phyloP scores from a whole-genome alignment of 179 eudicot genomes.

The Pouteria campechiana region DNA sequence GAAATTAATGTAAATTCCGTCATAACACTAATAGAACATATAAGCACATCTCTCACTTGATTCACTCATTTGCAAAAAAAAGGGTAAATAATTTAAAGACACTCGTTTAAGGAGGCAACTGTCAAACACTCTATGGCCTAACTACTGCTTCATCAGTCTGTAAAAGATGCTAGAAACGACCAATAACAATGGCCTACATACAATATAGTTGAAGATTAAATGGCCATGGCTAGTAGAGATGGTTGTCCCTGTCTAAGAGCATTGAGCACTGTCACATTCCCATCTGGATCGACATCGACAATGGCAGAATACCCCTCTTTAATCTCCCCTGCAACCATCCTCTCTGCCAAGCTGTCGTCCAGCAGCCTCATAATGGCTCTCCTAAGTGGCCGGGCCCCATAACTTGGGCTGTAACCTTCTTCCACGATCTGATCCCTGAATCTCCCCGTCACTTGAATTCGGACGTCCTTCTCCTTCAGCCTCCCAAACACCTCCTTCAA shows the following conservation, averaged over 20 bases:
- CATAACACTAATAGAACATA: too few species aligned
- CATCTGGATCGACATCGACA: slow-evolving; percentile 40
- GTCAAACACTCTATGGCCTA: too few species aligned
- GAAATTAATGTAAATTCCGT: too few species aligned
- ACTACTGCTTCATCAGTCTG: too few species aligned
- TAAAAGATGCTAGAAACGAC: too few species aligned
- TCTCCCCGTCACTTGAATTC: slow-evolving; percentile 63
- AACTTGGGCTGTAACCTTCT: slow-evolving; percentile 80
- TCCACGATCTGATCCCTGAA: slow-evolving; percentile 70
- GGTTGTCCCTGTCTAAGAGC: slow-evolving; percentile 8
- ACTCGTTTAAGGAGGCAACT: too few species aligned
- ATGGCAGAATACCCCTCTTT: slow-evolving; percentile 71
- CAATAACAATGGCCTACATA: too few species aligned
- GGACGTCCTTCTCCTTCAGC: slow-evolving; percentile 47
- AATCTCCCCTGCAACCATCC: slow-evolving; percentile 75
- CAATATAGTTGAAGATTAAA: too few species aligned
- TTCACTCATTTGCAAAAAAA: too few species aligned
- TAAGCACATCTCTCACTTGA: too few species aligned
- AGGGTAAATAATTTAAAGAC: too few species aligned
- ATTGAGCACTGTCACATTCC: slow-evolving; percentile 43
- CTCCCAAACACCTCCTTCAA: slow-evolving; percentile 67
- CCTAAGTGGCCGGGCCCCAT: slow-evolving; percentile 87
- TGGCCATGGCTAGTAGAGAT: not conserved
- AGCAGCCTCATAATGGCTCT: slow-evolving; percentile 85
- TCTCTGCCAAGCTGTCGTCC: slow-evolving; percentile 95